Base-by-base conservation (phyloP, 352 stramenopile genomes). In the Pythium coloratum region DNA sequence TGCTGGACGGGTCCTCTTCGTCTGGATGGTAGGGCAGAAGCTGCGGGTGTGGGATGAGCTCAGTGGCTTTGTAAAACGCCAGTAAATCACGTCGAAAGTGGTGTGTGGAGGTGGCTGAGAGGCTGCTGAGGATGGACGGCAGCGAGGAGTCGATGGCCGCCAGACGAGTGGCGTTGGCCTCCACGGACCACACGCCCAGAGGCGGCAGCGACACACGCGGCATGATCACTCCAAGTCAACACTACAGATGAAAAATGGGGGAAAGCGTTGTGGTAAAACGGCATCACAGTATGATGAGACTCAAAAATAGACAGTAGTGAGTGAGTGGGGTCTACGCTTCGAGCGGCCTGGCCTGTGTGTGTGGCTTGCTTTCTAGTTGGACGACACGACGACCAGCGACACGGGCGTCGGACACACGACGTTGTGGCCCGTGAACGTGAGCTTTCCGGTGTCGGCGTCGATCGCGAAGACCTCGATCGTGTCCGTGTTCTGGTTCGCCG, bases 1-100 rank as follows among this genome's bases (percentile, higher is more conserved):
- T 75, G 28, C n/a, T 75, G 54, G 32, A 76, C 6, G 68, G 72
- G 54, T 92, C 84, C 60, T 90, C 78, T 53, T 89, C 78, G 50
- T 90, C 78, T 0, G 78, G 71, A 42, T 90, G 77, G 61, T 85
- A 66, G 24, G 84, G 81, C 20, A 89, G 73, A 14, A 94, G 65
- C 55, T 89, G 81, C 0, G 86, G 86, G 30, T 92, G 84, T 18
- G 83, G 83, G 3, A 82, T 77, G 44, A 91, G 69, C 33, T 77
- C 66, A 2, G 75, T 67, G 13, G 88, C 59, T 46, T 75, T 77
- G 66, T 78, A 91, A 66, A 87, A 92, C 49, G 73, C 72, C 5
- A 91, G 71, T 40, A 91, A 30, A 62, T 94, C 86, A 12, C 77
- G 73, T 3, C 84, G 83, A 54, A 94, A 89, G 32, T 61, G 20